Base-by-base conservation (phyloP, 1,284 basidiomycete genomes). In the Xerocomus minutiporus region DNA sequence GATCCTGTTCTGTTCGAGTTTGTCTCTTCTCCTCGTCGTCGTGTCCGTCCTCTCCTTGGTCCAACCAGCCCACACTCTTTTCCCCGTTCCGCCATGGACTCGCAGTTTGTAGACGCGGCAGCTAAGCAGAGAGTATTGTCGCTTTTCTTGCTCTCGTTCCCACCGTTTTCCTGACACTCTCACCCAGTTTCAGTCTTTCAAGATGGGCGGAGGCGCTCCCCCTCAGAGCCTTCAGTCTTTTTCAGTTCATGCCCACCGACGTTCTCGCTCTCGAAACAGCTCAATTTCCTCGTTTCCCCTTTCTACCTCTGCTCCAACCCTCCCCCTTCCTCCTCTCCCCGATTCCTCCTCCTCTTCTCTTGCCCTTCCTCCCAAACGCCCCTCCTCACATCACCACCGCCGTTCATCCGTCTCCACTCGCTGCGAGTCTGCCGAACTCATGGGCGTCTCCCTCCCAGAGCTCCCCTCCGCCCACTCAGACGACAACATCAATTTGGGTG, bases 391-490 rank as follows among this genome's bases (percentile, higher is more conserved):
- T 26, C 88, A 91, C 61, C 80, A 81, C 29, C 84, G 88, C 47
- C 80, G 83, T 42, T 91, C 89, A 2, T 91, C 88, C n/a, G 86
- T 91, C 26, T 91, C 88, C 4, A 91, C 89, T 34, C 83, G 88
- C 56, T 80, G 76, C 56, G 88, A 91, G 70, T 91, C 88, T 12
- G 87, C 86, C 7, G 88, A 91, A 60, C 75, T 91, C 63, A 91
- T 91, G 88, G 88, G 88, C 41, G 77, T 88, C 12, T 70, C 84
- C 31, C 70, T 88, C 40, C 81, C 84, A 11, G 79, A 83, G 54
- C 74, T 86, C 20, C 78, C 82, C 1, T 58, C 74, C 6, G 77
- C 79, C 0, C 69, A 73, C 44, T 77, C 79, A 0, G 82, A 86
- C 15, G 82, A 84, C 60, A 84, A 83, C 63, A 69, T 84, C 65